Conservation (phyloP, 495 filamentous ascomycete genomes). For the Penicillium mononematosum region DNA sequence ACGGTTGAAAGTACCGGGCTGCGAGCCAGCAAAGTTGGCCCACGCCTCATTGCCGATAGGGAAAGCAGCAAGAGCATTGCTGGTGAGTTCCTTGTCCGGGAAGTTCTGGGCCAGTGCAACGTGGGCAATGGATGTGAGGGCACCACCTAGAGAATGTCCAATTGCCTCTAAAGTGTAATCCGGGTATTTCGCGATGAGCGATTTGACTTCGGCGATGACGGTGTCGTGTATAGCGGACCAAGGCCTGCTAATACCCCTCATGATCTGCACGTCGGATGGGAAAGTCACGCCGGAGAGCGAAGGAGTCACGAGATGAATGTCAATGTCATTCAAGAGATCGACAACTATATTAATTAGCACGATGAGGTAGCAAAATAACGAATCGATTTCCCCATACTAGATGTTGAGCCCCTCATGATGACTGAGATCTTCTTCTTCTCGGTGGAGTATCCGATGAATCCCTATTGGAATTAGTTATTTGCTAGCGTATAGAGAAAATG, state of each 20-base stretch:
- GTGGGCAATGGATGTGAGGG: constrained; percentile 37
- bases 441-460: constrained; percentile 33
- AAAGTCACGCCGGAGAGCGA: constrained; percentile 32
- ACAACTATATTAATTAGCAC: constrained; percentile 12
- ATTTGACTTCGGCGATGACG: constrained; percentile 31
- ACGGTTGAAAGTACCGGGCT: constrained; percentile 30
- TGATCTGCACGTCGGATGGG: constrained; percentile 32
- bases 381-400: constrained; percentile 7
- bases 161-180: constrained; percentile 34
- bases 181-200: constrained; percentile 29
- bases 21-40: constrained; percentile 28
- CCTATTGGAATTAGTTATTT: constrained; percentile 13
- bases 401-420: constrained; percentile 36
- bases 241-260: constrained; percentile 29
- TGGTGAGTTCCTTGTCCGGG: constrained; percentile 28
- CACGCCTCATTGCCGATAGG: constrained; percentile 37
- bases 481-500: not conserved
- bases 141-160: constrained; percentile 36
- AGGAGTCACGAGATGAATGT: constrained; percentile 32
- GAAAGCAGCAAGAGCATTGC: constrained; percentile 37
- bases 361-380: not conserved
- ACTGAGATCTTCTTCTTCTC: constrained; percentile 31
- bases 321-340: constrained; percentile 40
- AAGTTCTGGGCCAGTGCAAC: constrained; percentile 36
- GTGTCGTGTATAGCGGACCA: constrained; percentile 35